These are phyloP conservation scores for Phytophthora tubulina DNA, from an alignment of 352 stramenopile species.

Conservation along the genomic window DNA sequence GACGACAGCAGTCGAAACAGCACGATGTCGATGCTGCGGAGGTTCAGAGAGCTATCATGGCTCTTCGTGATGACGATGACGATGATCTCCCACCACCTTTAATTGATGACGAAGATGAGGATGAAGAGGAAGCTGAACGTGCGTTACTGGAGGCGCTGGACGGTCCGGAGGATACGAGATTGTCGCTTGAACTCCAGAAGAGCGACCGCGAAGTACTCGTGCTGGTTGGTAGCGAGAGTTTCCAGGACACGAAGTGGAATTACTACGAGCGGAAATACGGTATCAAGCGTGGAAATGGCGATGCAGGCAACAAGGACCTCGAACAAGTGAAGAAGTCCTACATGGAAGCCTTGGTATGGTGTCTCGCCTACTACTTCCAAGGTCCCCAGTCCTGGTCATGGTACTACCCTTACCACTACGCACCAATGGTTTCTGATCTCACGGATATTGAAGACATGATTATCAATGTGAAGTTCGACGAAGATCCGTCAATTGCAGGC, in stretches of 20 bases:
- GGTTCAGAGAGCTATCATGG: constrained; percentile 58
- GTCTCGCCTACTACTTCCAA: constrained; percentile 87
- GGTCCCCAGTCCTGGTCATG: constrained; percentile 98
- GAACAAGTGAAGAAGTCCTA: constrained; percentile 79
- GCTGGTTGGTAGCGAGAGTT: constrained; percentile 72
- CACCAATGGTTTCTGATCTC: constrained; percentile 98
- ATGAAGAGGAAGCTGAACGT: constrained; percentile 64
- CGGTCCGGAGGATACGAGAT: constrained; percentile 55
- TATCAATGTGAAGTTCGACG: constrained; percentile 85
- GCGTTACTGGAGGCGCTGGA: constrained; percentile 73
- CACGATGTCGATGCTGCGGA: constrained; percentile 59
- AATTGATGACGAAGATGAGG: constrained; percentile 55
- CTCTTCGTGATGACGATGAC: constrained; percentile 56
- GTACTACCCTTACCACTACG: constrained; percentile 99
- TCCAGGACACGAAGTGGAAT: constrained; percentile 87
- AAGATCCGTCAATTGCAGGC: constrained; percentile 61
- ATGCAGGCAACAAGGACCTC: constrained; percentile 63
- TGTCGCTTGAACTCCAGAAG: constrained; percentile 52
- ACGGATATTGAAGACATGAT: constrained; percentile 87
- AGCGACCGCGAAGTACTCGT: constrained; percentile 61
- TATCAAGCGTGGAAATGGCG: constrained; percentile 63
- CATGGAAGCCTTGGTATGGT: constrained; percentile 86
- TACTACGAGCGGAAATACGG: constrained; percentile 90
- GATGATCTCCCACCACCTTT: constrained; percentile 45
- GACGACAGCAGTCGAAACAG: constrained; percentile 40